These are phyloP conservation scores for Cicer cuneatum DNA, from an alignment of 306 rosid genomes.

Conservation along the genomic window DNA sequence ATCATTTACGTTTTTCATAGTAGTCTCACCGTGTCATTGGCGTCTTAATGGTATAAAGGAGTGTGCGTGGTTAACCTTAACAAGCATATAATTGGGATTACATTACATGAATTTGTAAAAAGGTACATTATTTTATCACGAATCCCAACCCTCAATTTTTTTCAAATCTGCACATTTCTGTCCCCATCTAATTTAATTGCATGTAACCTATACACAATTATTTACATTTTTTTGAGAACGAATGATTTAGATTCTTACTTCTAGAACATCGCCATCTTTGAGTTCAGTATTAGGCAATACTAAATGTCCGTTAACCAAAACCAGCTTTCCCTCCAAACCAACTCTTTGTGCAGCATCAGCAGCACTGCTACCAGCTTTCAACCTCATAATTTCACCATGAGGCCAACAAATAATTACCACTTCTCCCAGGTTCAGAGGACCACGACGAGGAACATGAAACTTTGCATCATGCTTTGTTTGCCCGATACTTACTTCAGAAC, in stretches of 20 bases:
- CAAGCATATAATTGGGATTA: background rate
- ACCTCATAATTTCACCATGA: slow-evolving; percentile 80
- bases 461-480: slow-evolving; percentile 46
- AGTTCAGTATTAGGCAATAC: slow-evolving; percentile 81
- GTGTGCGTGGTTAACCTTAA: no score
- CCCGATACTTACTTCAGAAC: slow-evolving; percentile 68
- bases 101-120: slow-evolving; percentile 4
- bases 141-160: background rate
- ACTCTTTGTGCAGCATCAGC: slow-evolving; percentile 91
- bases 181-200: slow-evolving; percentile 23
- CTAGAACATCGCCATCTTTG: slow-evolving; percentile 94
- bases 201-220: slow-evolving; percentile 36
- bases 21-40: no score
- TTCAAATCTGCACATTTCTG: slow-evolving; percentile 14
- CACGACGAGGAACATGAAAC: slow-evolving; percentile 38
- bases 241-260: slow-evolving; percentile 65
- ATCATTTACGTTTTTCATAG: no score
- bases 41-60: no score
- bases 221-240: slow-evolving; percentile 45
- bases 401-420: slow-evolving; percentile 94
- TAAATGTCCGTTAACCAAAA: slow-evolving; percentile 79
- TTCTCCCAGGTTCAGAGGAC: slow-evolving; percentile 67
- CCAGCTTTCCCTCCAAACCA: slow-evolving; percentile 88
- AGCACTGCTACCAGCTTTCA: slow-evolving; percentile 90
- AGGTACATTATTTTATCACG: slow-evolving; percentile 10